Evolutionary conservation across 1,284 basidiomycete species (phyloP), one percentile per base, ranked within the genome.

Genomic region (Cutaneotrichosporon cavernicola): DNA sequence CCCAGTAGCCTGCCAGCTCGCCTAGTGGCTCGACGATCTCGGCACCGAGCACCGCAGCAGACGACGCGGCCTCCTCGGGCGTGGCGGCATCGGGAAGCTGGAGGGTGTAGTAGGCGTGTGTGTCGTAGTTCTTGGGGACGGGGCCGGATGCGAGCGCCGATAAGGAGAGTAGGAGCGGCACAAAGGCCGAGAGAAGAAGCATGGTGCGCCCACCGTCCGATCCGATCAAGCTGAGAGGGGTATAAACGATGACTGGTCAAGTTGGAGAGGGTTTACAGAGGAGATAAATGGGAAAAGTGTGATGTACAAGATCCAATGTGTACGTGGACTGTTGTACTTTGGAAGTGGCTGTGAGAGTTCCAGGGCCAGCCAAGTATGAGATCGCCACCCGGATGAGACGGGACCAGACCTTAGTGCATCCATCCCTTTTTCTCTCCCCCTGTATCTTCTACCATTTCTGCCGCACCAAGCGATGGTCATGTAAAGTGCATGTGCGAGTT

Each of bases 21-120:
- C 96, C 96, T 14, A 89, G 89, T 67, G 86, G 88, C 74, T 96
- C 92, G 58, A 98, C 89, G 58, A 97, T 81, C 78, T 98, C 89
- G 11, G 92, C 89, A 26, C 88, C 89, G 9, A 98, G 85, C 2
- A 83, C 80, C 3, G 79, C 68, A 2, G 89, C 85, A 52, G 90
- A 83, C 1, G 68, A 56, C 1, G 67, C 64, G 11, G 75, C 73
- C 0, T 56, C 52, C 58, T 88, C 84, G 55, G 80, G 79, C 67
- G 89, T 81, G 63, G 89, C 85, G 66, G 83, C 82, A 43, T 83
- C 83, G 30, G 67, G 68, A 2, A 80, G 70, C 64, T 81, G 78
- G 62, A 81, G 69, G 2, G 75, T 70, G 64, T 77, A 82, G 71
- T 99, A 99, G 71, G 90, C 85, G 80, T 98, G 90, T 9, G 90